phyloP scores from a whole-genome alignment of 2,329 filamentous ascomycete species.

The Botrytis fragariae region DNA sequence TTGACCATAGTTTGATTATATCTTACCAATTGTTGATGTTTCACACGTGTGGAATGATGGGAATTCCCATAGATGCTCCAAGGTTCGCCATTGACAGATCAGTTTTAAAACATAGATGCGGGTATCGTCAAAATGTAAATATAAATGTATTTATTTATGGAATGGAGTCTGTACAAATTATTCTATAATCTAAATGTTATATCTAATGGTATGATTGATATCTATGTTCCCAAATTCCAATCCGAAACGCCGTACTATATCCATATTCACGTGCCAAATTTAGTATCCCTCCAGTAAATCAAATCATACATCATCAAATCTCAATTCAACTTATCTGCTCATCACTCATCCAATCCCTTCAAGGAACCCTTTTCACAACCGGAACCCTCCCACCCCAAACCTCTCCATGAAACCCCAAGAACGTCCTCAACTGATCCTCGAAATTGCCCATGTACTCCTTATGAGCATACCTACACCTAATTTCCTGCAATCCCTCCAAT shows the following conservation, averaged over 20 bases:
- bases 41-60: neutral
- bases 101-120: neutral
- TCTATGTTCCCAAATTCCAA: neutral
- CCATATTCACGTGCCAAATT: neutral
- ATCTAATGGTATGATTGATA: neutral
- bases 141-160: neutral
- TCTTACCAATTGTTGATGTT: no score
- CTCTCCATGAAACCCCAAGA: constrained; percentile 5
- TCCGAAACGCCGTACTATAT: neutral
- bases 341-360: neutral
- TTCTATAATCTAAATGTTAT: neutral
- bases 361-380: neutral
- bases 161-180: neutral
- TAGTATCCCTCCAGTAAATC: neutral
- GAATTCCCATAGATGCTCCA: neutral
- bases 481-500: neutral
- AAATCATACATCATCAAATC: neutral
- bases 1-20: neutral
- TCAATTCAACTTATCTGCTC: neutral
- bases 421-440: constrained; percentile 8
- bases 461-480: constrained; percentile 11
- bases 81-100: neutral
- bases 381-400: constrained; percentile 7
- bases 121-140: no score
- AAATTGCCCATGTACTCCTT: constrained; percentile 15